A percentile compares a stretch with the other conserved stretches of the same genome.
Evolutionary conservation across 345 rosid species (phyloP).

Genomic region (Reutealis trisperma): DNA sequence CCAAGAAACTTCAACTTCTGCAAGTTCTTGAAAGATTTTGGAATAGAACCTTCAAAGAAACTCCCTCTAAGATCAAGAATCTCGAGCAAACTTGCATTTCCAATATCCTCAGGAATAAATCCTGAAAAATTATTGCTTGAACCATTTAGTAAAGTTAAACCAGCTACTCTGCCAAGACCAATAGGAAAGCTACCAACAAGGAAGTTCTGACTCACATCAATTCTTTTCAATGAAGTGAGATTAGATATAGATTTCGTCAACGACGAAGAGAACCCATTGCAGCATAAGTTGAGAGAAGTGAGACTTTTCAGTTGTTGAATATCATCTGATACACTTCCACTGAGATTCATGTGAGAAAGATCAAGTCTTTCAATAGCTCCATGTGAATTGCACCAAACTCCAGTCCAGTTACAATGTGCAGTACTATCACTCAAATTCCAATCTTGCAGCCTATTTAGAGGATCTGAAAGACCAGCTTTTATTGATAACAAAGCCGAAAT

Average conservation of each 20-base stretch:
- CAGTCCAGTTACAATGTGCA: slow-evolving; percentile 80
- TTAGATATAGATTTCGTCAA: slow-evolving; percentile 50
- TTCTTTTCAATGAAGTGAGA: slow-evolving; percentile 49
- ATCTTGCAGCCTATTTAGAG: slow-evolving; percentile 56
- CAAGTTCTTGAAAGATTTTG: slow-evolving; percentile 62
- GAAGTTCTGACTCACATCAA: slow-evolving; percentile 79
- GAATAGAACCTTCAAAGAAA: slow-evolving; percentile 76
- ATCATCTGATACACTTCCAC: slow-evolving; percentile 60
- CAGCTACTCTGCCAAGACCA: slow-evolving; percentile 57
- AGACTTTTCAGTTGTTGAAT: slow-evolving; percentile 55
- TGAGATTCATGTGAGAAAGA: slow-evolving; percentile 77
- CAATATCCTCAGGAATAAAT: slow-evolving; percentile 68
- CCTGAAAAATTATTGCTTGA: slow-evolving; percentile 85
- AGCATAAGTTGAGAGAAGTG: slow-evolving; percentile 64
- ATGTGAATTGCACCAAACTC: slow-evolving; percentile 65
- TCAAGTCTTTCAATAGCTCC: slow-evolving; percentile 75
- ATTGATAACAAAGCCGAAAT: slow-evolving; percentile 54
- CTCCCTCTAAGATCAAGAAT: slow-evolving; percentile 85
- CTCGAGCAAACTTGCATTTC: slow-evolving; percentile 60
- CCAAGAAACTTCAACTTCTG: slow-evolving; percentile 79
- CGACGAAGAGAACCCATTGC: slow-evolving; percentile 57
- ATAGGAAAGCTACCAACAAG: slow-evolving; percentile 51
- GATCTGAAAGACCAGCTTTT: slow-evolving; percentile 62
- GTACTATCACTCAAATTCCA: slow-evolving; percentile 56
- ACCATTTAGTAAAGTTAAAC: slow-evolving; percentile 66